These are phyloP conservation scores for Wickerhamiella australiensis DNA, from an alignment of 805 yeast genomes.

Conservation along the genomic window DNA sequence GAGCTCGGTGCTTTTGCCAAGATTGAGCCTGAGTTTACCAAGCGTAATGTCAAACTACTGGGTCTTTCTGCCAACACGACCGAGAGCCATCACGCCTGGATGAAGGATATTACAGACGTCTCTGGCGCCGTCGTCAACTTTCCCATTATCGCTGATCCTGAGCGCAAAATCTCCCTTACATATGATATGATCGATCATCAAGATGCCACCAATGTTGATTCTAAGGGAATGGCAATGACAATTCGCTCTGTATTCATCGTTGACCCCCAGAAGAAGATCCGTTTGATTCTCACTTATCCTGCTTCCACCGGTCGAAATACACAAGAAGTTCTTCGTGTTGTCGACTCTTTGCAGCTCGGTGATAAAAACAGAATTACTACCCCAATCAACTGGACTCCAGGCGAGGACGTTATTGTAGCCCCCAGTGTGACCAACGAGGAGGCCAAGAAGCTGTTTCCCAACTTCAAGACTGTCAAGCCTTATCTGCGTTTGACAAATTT, in stretches of 20 bases:
- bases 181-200: constrained; percentile 81
- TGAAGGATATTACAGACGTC: constrained; percentile 80
- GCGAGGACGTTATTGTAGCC: constrained; percentile 85
- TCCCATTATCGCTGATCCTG: constrained; percentile 83
- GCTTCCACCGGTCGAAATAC: constrained; percentile 91
- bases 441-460: constrained; percentile 72
- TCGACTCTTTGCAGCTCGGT: constrained; percentile 76
- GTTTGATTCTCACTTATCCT: constrained; percentile 77
- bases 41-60: constrained; percentile 73
- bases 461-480: constrained; percentile 76
- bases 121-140: constrained; percentile 60
- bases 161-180: constrained; percentile 64
- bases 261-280: constrained; percentile 79
- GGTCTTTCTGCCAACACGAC: constrained; percentile 80
- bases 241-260: constrained; percentile 84
- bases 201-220: constrained; percentile 56
- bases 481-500: constrained; percentile 58
- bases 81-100: constrained; percentile 73
- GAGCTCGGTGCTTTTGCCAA: constrained; percentile 91
- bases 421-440: constrained; percentile 72
- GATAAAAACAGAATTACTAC: constrained; percentile 80
- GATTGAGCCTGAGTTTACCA: constrained; percentile 75
- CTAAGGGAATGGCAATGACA: constrained; percentile 67
- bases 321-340: constrained; percentile 77
- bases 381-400: constrained; percentile 80